Base-by-base conservation (phyloP, 495 filamentous ascomycete species). In the Chaetomidium leptoderma region DNA sequence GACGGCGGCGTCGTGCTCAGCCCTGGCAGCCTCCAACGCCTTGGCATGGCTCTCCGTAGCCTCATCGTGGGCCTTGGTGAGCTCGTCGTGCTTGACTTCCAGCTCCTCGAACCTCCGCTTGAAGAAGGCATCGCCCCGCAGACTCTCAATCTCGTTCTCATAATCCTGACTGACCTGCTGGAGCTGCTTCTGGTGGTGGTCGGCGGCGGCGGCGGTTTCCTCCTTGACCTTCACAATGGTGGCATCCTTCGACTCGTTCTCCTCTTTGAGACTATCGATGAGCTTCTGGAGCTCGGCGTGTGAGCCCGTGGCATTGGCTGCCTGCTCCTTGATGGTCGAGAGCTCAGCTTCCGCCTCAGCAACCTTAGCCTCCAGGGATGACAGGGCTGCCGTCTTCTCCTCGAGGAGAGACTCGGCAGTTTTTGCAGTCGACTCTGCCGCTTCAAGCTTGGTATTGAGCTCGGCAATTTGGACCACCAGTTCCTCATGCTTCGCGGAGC, bases 81-180 rank as follows among this genome's bases (percentile, higher is more conserved):
- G 64, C 49, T 79, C 76, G 19, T 68, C 66, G 56, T 81, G 71
- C 62, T 78, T 74, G 21, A 62, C 66, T 46, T 79, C 74, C 16
- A 82, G 69, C 29, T 75, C 76, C 40, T 81, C 70, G 57, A 78
- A 81, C 57, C 80, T 73, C 49, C 76, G 74, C 64, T 77, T 81
- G 63, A 80, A 78, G 55, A 76, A 78, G 32, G 80, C 78, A 60
- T 81, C 78, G 21, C 77, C 79, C 24, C 74, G 72, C n/a, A 81
- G 74, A 42, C 76, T 75, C 59, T 82, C 80, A 37, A 83, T 81
- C 59, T 83, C 80, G 23, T 73, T 69, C 52, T 80, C 74, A 61
- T 81, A 80, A 37, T 83, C 80, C 50, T 79, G 69, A 27, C 77
- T 77, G 57, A 83, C 57, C 43, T 74, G 72, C 61, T 75, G 63